A percentile compares a stretch with the other conserved stretches of the same genome.
phyloP scores from a whole-genome alignment of 805 yeast genomes.

The Kuraishia piskuri region DNA sequence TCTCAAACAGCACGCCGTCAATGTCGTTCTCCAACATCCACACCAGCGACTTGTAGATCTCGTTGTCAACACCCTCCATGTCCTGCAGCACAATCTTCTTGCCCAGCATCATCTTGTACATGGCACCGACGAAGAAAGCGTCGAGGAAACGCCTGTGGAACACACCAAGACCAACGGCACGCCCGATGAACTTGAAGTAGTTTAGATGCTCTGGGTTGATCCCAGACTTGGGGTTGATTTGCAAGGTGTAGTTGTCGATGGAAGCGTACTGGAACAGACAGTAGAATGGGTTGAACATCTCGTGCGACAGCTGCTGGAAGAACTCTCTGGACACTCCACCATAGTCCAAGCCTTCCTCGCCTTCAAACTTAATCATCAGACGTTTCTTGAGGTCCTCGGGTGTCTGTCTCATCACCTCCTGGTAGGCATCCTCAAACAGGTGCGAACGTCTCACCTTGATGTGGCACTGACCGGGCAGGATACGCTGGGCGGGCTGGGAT shows the following conservation, averaged over 20 bases:
- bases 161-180: conserved; percentile 96
- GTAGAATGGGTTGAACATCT: conserved; percentile 97
- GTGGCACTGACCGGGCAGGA: conserved; percentile 97
- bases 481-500: conserved; percentile 96
- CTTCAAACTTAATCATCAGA: conserved; percentile 96
- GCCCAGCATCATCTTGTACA: conserved; percentile 94
- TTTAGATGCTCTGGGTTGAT: conserved; percentile 97
- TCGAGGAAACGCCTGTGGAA: conserved; percentile 97
- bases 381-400: conserved; percentile 98
- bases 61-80: conserved; percentile 98
- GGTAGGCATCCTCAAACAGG: conserved; percentile 95
- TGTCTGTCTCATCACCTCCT: conserved; percentile 97
- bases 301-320: conserved; percentile 92
- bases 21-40: conserved; percentile 97
- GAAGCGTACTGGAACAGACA: conserved; percentile 97
- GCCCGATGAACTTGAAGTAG: conserved; percentile 95
- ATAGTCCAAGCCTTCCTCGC: conserved; percentile 98
- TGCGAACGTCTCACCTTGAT: conserved; percentile 95
- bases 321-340: conserved; percentile 99
- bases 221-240: conserved; percentile 94
- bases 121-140: conserved; percentile 97
- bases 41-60: conserved; percentile 85
- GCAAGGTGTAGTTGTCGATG: conserved; percentile 95
- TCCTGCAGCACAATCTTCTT: conserved; percentile 93
- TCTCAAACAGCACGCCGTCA: conserved; percentile 75